Conservation (phyloP, 805 yeast genomes). For the Metschnikowia borealis region DNA sequence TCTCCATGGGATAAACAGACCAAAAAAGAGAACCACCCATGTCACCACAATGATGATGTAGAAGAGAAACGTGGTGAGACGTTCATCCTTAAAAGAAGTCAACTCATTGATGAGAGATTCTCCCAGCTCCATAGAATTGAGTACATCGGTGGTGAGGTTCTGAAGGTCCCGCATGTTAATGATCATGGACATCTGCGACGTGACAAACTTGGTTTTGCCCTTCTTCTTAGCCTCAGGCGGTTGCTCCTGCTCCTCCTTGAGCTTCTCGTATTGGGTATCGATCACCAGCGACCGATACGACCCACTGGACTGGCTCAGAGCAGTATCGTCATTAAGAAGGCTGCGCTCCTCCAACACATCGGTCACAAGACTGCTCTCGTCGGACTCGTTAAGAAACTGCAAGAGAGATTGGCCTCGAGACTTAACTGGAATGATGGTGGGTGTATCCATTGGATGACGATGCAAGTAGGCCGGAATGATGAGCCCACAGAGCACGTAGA, state of each 20-base stretch:
- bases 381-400: slow-evolving; percentile 32
- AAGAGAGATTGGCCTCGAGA: slow-evolving; percentile 53
- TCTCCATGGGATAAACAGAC: slow-evolving; percentile 63
- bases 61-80: slow-evolving; percentile 56
- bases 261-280: slow-evolving; percentile 12
- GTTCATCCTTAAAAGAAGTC: slow-evolving; percentile 70
- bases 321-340: slow-evolving; percentile 6
- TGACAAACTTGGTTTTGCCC: slow-evolving; percentile 19
- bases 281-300: slow-evolving; percentile 10
- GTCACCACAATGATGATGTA: slow-evolving; percentile 31
- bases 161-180: slow-evolving; percentile 74
- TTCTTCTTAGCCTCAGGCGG: slow-evolving; percentile 9
- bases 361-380: slow-evolving; percentile 31
- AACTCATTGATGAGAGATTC: slow-evolving; percentile 58
- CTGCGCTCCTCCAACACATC: slow-evolving; percentile 24
- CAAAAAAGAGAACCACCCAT: slow-evolving; percentile 38
- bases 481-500: slow-evolving; percentile 51
- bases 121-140: slow-evolving; percentile 45
- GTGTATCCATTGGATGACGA: slow-evolving; percentile 58
- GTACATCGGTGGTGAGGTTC: slow-evolving; percentile 52
- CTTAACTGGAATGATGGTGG: slow-evolving; percentile 41
- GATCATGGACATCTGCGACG: slow-evolving; percentile 40
- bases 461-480: slow-evolving; percentile 68
- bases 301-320: slow-evolving; percentile 9
- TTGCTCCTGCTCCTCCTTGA: slow-evolving; percentile 2